A percentile compares a stretch with the other conserved stretches of the same genome.
phyloP scores from a whole-genome alignment of 192 early-diverging fungal genomes.

The Piromyces finnis region DNA sequence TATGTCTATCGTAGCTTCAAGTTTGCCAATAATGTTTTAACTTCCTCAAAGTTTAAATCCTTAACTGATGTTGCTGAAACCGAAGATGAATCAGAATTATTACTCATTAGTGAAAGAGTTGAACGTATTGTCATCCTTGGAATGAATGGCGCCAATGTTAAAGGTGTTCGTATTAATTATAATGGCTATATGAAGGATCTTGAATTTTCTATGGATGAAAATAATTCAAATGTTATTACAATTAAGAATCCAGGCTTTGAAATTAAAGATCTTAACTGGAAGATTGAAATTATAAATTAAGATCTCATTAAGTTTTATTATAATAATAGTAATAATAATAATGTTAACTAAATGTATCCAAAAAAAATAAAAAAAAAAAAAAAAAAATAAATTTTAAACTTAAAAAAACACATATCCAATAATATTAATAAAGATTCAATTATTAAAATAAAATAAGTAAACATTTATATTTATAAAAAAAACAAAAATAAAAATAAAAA shows the following conservation, averaged over 20 bases:
- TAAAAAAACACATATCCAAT: too few relatives aligned
- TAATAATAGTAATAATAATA: too few relatives aligned
- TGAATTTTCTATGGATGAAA: not conserved
- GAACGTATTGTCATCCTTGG: not conserved
- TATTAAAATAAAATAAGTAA: too few relatives aligned
- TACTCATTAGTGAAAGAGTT: not conserved
- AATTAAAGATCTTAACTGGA: not conserved
- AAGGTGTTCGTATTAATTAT: not conserved
- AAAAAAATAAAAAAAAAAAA: too few relatives aligned
- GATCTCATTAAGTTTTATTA: too few relatives aligned
- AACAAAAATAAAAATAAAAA: too few relatives aligned
- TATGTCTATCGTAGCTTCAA: slow-evolving; percentile 39
- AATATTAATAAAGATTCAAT: too few relatives aligned
- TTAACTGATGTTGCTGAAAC: not conserved
- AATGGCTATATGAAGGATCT: not conserved
- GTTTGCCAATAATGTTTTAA: not conserved
- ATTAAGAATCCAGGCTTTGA: not conserved
- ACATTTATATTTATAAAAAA: too few relatives aligned
- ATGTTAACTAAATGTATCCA: too few relatives aligned
- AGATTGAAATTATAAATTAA: not conserved
- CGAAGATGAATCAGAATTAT: not conserved
- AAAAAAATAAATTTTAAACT: too few relatives aligned
- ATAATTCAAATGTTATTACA: not conserved
- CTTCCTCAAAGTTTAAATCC: not conserved
- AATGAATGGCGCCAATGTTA: not conserved